These are phyloP conservation scores for Capronia americana DNA, from an alignment of 2,329 filamentous ascomycete species.

Conservation along the genomic window DNA sequence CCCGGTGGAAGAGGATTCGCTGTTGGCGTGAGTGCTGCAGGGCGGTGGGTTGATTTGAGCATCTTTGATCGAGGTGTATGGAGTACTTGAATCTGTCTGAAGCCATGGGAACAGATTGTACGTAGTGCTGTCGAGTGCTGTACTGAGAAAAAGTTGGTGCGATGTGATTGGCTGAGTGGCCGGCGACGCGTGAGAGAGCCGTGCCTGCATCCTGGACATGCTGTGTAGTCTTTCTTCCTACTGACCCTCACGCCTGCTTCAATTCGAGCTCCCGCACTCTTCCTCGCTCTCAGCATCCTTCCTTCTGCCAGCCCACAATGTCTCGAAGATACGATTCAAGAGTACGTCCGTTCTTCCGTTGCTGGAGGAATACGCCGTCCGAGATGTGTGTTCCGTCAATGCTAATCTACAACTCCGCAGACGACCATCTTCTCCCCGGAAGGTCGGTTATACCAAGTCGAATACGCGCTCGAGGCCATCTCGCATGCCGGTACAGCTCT, in stretches of 20 bases:
- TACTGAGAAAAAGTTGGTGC: slow-evolving; percentile 15
- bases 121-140: background rate
- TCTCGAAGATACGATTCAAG: slow-evolving; percentile 97
- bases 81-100: background rate
- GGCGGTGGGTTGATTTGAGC: slow-evolving; percentile 79
- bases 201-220: slow-evolving; percentile 26
- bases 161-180: slow-evolving; percentile 29
- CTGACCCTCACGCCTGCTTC: slow-evolving; percentile 2
- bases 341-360: slow-evolving; percentile 62
- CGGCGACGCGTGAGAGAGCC: slow-evolving; percentile 31
- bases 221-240: background rate
- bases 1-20: slow-evolving; percentile 70
- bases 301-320: slow-evolving; percentile 63
- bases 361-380: background rate
- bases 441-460: slow-evolving; percentile 97
- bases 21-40: slow-evolving; percentile 51
- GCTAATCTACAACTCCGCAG: slow-evolving; percentile 55
- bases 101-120: background rate
- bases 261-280: slow-evolving; percentile 9
- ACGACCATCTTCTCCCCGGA: slow-evolving; percentile 99
- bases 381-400: background rate
- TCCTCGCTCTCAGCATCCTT: slow-evolving; percentile 4
- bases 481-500: slow-evolving; percentile 97
- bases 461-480: slow-evolving; percentile 98
- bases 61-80: slow-evolving; percentile 51